Evolutionary conservation across 441 rosid genomes (phyloP).

Genomic region (Bruguiera hainesii): DNA sequence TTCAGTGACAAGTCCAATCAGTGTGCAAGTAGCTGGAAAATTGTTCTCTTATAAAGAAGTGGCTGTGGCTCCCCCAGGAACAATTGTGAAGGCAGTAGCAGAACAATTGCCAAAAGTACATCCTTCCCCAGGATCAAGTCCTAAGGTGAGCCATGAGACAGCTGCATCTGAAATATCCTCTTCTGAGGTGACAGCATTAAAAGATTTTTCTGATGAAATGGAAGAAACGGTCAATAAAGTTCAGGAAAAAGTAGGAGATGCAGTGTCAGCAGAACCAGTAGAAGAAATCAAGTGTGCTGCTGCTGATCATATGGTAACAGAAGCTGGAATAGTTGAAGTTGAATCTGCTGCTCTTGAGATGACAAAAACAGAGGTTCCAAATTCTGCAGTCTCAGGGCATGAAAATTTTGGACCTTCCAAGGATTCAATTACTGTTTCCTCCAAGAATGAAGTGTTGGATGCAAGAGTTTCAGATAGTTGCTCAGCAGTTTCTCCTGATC

Average conservation of each 20-base stretch:
- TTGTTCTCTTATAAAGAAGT: constrained; percentile 98
- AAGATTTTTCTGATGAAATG: constrained; percentile 31
- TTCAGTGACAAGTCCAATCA: constrained; percentile 46
- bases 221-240: constrained; percentile 30
- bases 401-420: constrained; percentile 19
- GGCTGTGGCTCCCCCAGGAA: constrained; percentile 97
- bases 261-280: constrained; percentile 21
- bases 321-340: constrained; percentile 31
- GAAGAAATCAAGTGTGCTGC: constrained; percentile 26
- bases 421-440: constrained; percentile 6
- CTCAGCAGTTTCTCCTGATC: constrained; percentile 27
- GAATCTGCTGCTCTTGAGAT: constrained; percentile 25
- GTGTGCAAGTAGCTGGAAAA: constrained; percentile 81
- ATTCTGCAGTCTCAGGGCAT: constrained; percentile 23
- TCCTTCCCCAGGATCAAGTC: constrained; percentile 28
- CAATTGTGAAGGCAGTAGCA: constrained; percentile 81
- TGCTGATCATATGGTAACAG: constrained; percentile 24
- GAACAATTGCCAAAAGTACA: constrained; percentile 70
- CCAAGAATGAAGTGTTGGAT: constrained; percentile 28
- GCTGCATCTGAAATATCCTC: constrained; percentile 25
- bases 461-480: constrained; percentile 27
- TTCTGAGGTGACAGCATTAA: constrained; percentile 23
- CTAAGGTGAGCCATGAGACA: constrained; percentile 37
- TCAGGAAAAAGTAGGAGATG: constrained; percentile 27
- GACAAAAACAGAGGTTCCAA: constrained; percentile 28